A percentile compares a stretch with the other conserved stretches of the same genome.
phyloP scores from a whole-genome alignment of 1,284 basidiomycete species.

The Microbotryum scabiosae region DNA sequence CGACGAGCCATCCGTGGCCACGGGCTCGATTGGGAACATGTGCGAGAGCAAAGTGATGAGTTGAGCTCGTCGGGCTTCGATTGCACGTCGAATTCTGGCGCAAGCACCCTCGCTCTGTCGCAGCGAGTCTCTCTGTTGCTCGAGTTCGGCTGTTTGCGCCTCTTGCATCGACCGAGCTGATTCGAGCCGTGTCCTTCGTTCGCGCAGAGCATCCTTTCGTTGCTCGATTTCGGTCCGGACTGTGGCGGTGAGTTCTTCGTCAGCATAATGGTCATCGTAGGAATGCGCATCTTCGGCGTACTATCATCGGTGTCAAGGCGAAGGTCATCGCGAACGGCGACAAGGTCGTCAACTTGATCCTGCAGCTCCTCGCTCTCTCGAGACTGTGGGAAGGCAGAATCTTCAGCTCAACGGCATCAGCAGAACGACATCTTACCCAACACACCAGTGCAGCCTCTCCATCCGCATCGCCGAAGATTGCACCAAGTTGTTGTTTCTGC shows the following conservation, averaged over 20 bases:
- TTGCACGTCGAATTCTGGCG: constrained; percentile 7
- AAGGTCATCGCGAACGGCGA: constrained; percentile 3
- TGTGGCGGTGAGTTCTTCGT: neutral
- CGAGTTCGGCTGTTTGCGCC: neutral
- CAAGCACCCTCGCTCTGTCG: neutral
- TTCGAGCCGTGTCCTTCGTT: constrained; percentile 7
- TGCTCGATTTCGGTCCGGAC: neutral
- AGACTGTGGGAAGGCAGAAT: neutral
- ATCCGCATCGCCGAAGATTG: too few relatives aligned
- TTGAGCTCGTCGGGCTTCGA: constrained; percentile 34
- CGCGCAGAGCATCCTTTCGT: neutral
- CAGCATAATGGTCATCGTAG: too few relatives aligned
- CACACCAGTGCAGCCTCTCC: too few relatives aligned
- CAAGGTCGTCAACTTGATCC: constrained; percentile 18
- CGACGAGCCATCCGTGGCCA: constrained; percentile 43
- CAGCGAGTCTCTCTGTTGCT: neutral
- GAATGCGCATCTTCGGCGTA: too few relatives aligned
- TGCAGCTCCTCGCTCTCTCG: constrained; percentile 12
- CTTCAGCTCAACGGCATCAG: too few relatives aligned
- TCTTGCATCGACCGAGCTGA: neutral
- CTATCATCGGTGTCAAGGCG: neutral
- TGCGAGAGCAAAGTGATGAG: constrained; percentile 60
- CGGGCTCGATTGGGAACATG: constrained; percentile 80
- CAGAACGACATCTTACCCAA: too few relatives aligned
- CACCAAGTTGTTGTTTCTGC: too few relatives aligned